These are phyloP conservation scores for Torulaspora microellipsoides DNA, from an alignment of 805 yeast species.

Conservation along the genomic window DNA sequence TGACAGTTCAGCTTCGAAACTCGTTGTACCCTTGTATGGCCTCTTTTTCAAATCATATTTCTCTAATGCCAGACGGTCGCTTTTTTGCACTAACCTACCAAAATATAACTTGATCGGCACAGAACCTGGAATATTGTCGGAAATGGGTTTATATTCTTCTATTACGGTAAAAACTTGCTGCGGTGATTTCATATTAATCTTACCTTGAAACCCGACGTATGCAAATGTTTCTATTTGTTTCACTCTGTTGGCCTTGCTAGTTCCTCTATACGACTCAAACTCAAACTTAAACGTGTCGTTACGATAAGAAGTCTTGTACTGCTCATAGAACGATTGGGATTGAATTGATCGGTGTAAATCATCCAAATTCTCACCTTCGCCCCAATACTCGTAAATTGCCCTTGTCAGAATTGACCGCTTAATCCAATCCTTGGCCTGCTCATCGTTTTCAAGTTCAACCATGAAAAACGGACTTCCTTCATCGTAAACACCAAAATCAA, in stretches of 20 bases:
- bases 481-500: conserved; percentile 58
- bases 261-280: conserved; percentile 71
- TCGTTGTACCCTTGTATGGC: conserved; percentile 90
- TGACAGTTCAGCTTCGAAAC: conserved; percentile 92
- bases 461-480: conserved; percentile 65
- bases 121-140: conserved; percentile 39
- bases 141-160: conserved; percentile 62
- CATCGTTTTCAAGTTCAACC: conserved; percentile 61
- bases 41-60: conserved; percentile 76
- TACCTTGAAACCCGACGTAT: conserved; percentile 70
- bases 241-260: conserved; percentile 45
- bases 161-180: conserved; percentile 64
- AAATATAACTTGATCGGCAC: conserved; percentile 60
- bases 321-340: conserved; percentile 24
- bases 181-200: conserved; percentile 72
- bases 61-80: conserved; percentile 68
- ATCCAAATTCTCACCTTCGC: conserved; percentile 53
- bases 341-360: conserved; percentile 50
- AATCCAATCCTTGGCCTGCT: conserved; percentile 60
- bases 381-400: conserved; percentile 81
- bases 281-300: conserved; percentile 72
- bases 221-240: conserved; percentile 65
- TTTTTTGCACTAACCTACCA: conserved; percentile 62
- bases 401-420: conserved; percentile 64
- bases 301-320: conserved; percentile 33